A percentile compares a stretch with the other conserved stretches of the same genome.
These are phyloP conservation scores for Vinca minor DNA, from an alignment of 257 asterid species.

Conservation along the genomic window DNA sequence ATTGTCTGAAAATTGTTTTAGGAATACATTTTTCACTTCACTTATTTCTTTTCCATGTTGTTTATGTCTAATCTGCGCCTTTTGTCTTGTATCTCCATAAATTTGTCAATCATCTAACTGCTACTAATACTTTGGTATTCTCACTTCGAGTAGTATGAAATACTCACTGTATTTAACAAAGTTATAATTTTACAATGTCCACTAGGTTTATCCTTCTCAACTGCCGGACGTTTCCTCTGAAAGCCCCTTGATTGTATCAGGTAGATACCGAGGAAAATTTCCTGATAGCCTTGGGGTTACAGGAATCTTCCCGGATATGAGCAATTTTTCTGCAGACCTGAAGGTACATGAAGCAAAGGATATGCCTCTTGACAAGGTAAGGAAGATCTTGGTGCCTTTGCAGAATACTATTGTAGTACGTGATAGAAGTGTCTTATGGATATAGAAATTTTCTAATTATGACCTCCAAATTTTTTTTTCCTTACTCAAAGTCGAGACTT, in stretches of 20 bases:
- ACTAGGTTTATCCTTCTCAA: constrained; percentile 72
- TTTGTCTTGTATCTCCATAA: neutral
- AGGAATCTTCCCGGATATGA: constrained; percentile 56
- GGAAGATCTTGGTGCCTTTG: neutral
- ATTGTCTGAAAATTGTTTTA: neutral
- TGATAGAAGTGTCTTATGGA: neutral
- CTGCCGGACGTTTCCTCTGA: constrained; percentile 77
- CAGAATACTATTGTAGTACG: neutral
- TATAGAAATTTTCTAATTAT: neutral
- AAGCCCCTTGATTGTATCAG: constrained; percentile 69
- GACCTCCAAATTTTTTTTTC: neutral
- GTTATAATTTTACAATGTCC: neutral
- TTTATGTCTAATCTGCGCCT: neutral
- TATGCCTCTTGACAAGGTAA: constrained; percentile 67
- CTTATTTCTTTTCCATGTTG: neutral
- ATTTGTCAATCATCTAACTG: neutral
- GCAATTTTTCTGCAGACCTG: constrained; percentile 44
- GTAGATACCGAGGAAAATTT: constrained; percentile 75
- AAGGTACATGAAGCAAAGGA: constrained; percentile 56
- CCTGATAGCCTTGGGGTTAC: constrained; percentile 50
- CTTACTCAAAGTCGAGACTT: neutral
- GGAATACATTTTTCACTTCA: neutral
- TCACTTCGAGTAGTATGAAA: neutral
- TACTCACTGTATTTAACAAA: neutral
- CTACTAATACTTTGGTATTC: neutral